Evolutionary conservation across 2,329 filamentous ascomycete species (phyloP).

Genomic region (Claviceps arundinis): DNA sequence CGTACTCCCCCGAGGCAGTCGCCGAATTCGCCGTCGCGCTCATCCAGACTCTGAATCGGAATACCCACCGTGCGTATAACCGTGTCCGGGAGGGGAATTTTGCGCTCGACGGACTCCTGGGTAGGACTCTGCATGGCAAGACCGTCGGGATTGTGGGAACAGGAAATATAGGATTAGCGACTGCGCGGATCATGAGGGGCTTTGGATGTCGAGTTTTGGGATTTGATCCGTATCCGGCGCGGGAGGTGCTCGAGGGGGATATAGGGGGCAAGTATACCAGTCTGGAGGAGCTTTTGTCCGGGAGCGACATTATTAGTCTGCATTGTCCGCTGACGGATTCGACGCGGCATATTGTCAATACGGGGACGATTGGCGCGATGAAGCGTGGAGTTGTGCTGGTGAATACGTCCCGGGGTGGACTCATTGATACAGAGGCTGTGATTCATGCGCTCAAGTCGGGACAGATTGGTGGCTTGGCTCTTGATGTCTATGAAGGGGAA

Average conservation of each 20-base stretch:
- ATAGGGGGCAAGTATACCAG: constrained; percentile 40
- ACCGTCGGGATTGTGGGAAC: constrained; percentile 54
- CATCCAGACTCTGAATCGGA: constrained; percentile 53
- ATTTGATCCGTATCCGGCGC: constrained; percentile 41
- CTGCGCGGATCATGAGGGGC: constrained; percentile 47
- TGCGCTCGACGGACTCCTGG: constrained; percentile 49
- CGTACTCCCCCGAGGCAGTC: constrained; percentile 56
- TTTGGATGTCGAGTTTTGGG: constrained; percentile 52
- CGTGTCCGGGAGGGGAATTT: constrained; percentile 58
- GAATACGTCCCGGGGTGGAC: constrained; percentile 54
- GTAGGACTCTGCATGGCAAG: constrained; percentile 47
- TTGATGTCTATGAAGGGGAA: constrained; percentile 59
- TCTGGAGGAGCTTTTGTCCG: constrained; percentile 40
- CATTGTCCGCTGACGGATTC: constrained; percentile 51
- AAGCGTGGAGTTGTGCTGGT: constrained; percentile 48
- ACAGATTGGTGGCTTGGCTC: constrained; percentile 47
- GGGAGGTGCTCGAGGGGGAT: constrained; percentile 28
- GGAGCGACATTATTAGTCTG: constrained; percentile 48
- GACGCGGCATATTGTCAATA: constrained; percentile 49
- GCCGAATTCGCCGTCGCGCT: constrained; percentile 58
- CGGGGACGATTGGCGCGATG: constrained; percentile 37
- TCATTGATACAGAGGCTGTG: constrained; percentile 47
- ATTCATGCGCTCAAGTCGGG: constrained; percentile 46
- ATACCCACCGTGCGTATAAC: constrained; percentile 55
- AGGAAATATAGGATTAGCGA: constrained; percentile 50